A percentile compares a stretch with the other conserved stretches of the same genome.
phyloP scores from a whole-genome alignment of 441 rosid species.

The Populus hybrid region DNA sequence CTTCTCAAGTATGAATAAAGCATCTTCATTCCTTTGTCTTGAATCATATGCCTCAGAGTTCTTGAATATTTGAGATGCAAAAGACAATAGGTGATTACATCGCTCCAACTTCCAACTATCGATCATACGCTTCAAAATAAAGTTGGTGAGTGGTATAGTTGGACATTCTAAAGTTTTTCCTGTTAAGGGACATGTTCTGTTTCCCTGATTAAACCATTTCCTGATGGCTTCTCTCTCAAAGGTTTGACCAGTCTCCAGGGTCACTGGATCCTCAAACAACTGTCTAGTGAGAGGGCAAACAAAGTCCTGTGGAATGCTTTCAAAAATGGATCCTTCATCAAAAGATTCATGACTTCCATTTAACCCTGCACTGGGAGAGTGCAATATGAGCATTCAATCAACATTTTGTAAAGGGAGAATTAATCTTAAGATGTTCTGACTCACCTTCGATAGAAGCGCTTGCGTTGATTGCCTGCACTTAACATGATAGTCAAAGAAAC shows the following conservation, averaged over 20 bases:
- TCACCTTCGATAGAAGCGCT: slow-evolving; percentile 34
- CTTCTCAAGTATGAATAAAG: slow-evolving; percentile 37
- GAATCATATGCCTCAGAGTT: slow-evolving; percentile 12
- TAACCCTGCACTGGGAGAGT: slow-evolving; percentile 34
- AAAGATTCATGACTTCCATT: slow-evolving; percentile 19
- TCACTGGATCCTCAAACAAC: no score
- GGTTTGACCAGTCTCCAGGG: no score
- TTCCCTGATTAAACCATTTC: slow-evolving; percentile 56
- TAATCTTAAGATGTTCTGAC: slow-evolving; percentile 12
- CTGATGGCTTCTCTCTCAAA: slow-evolving; percentile 24
- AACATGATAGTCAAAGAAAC: neutral
- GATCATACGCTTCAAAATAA: slow-evolving; percentile 45
- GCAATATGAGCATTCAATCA: slow-evolving; percentile 13
- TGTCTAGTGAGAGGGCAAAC: no score
- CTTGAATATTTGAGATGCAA: slow-evolving; percentile 29
- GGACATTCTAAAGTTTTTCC: slow-evolving; percentile 40
- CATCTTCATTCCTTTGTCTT: slow-evolving; percentile 26
- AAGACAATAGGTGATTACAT: slow-evolving; percentile 25
- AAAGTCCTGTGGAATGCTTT: slow-evolving; percentile 20
- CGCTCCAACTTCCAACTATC: slow-evolving; percentile 46
- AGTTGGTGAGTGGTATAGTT: slow-evolving; percentile 46
- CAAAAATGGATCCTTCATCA: slow-evolving; percentile 5
- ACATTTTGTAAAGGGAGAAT: neutral
- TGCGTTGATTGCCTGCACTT: slow-evolving; percentile 28
- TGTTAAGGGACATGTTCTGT: slow-evolving; percentile 56